phyloP scores from a whole-genome alignment of 257 asterid species.

The Gentiana dahurica region DNA sequence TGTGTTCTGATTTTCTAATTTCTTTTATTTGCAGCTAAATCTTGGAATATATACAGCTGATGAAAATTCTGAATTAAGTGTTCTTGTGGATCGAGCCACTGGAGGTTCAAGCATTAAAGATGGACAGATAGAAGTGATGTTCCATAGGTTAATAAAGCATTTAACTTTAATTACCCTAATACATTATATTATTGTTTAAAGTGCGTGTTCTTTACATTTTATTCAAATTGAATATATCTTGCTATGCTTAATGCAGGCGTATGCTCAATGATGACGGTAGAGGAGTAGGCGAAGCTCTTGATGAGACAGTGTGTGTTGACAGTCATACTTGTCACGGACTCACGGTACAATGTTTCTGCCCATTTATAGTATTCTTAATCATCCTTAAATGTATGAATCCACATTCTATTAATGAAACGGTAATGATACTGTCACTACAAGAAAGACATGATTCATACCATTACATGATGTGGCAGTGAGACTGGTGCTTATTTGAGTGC shows the following conservation, averaged over 20 bases:
- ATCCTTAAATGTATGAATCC: too few species aligned
- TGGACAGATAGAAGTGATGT: conserved; percentile 84
- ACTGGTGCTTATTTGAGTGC: too few species aligned
- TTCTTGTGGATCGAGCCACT: conserved; percentile 74
- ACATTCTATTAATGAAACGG: too few species aligned
- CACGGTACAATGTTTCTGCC: conserved; percentile 23
- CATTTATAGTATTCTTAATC: too few species aligned
- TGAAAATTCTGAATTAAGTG: conserved; percentile 55
- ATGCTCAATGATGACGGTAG: conserved; percentile 41
- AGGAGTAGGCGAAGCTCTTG: conserved; percentile 57
- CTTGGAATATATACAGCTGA: conserved; percentile 63
- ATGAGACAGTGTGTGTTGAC: conserved; percentile 49
- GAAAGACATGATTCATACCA: too few species aligned
- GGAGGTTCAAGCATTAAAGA: conserved; percentile 83
- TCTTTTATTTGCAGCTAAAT: conserved; percentile 38
- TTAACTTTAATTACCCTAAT: background rate
- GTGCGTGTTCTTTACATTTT: background rate
- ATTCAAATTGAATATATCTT: background rate
- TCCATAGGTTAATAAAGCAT: conserved; percentile 50
- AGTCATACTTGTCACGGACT: conserved; percentile 48
- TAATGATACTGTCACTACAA: too few species aligned
- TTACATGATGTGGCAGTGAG: too few species aligned
- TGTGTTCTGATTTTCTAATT: background rate
- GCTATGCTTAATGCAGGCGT: conserved; percentile 35
- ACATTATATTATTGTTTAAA: background rate